Percentiles rank a stretch among this genome's conserved stretches.
phyloP scores from a whole-genome alignment of 441 rosid species.

The Macaranga tanarius region DNA sequence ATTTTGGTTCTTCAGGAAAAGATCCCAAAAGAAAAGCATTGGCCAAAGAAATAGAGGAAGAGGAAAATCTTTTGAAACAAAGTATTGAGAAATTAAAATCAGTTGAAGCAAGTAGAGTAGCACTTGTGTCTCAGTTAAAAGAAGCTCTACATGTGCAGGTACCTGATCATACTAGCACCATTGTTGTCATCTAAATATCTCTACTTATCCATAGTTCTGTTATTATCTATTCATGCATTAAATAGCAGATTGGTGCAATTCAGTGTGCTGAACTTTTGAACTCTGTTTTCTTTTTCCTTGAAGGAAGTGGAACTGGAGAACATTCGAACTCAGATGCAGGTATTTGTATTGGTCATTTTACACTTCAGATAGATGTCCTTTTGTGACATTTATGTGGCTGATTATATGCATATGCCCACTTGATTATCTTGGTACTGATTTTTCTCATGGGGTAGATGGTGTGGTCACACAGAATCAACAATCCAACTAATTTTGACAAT shows the following conservation, averaged over 20 bases:
- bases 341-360: slow-evolving; percentile 23
- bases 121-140: slow-evolving; percentile 77
- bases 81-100: slow-evolving; percentile 77
- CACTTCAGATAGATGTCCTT: background rate
- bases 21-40: slow-evolving; percentile 54
- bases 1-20: slow-evolving; percentile 45
- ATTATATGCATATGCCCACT: background rate
- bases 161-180: slow-evolving; percentile 8
- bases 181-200: slow-evolving; percentile 6
- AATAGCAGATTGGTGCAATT: slow-evolving; percentile 11
- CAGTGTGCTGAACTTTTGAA: slow-evolving; percentile 15
- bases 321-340: slow-evolving; percentile 80
- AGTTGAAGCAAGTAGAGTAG: slow-evolving; percentile 61
- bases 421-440: background rate
- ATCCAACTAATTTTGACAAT: background rate
- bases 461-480: background rate
- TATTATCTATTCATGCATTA: slow-evolving; percentile 2
- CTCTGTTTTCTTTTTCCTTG: slow-evolving; percentile 19
- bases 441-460: background rate
- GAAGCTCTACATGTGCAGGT: slow-evolving; percentile 87
- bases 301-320: slow-evolving; percentile 87
- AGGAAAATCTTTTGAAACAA: slow-evolving; percentile 65
- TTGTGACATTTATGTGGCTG: slow-evolving; percentile 2
- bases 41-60: slow-evolving; percentile 66
- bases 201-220: slow-evolving; percentile 5